Conservation (phyloP, 179 eudicot species). For the Nepenthes alata region DNA sequence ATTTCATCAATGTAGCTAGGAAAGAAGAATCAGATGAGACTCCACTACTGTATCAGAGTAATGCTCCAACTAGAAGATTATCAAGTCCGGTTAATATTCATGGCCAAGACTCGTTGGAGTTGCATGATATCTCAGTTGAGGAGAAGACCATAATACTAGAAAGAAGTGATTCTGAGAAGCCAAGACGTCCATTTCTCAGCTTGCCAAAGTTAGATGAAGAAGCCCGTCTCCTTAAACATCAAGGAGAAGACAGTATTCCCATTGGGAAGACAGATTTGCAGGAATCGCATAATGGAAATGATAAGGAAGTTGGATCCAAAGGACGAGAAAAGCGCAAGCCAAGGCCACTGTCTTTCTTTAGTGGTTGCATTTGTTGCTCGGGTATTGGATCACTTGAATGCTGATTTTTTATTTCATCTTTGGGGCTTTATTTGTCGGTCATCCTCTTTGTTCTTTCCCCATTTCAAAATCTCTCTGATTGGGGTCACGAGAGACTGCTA, state of each 20-base stretch:
- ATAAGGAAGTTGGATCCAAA: conserved; percentile 7
- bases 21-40: conserved; percentile 36
- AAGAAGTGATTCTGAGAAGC: conserved; percentile 23
- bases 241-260: neutral
- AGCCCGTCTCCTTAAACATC: neutral
- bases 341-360: conserved; percentile 21
- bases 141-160: conserved; percentile 30
- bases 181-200: conserved; percentile 12
- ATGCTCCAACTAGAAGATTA: conserved; percentile 21
- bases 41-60: conserved; percentile 22
- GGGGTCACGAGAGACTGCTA: too few species aligned
- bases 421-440: too few species aligned
- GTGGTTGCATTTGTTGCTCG: conserved; percentile 36
- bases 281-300: neutral
- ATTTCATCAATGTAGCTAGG: conserved; percentile 17
- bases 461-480: too few species aligned
- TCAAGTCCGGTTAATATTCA: conserved; percentile 11
- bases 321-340: conserved; percentile 23
- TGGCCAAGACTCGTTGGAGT: neutral
- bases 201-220: conserved; percentile 9
- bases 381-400: conserved; percentile 7
- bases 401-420: conserved; percentile 4
- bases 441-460: too few species aligned
- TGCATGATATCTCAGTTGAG: conserved; percentile 13
- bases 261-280: neutral